Evolutionary conservation across 1,284 basidiomycete species (phyloP).

Genomic region (Ceratobasidium sp.): DNA sequence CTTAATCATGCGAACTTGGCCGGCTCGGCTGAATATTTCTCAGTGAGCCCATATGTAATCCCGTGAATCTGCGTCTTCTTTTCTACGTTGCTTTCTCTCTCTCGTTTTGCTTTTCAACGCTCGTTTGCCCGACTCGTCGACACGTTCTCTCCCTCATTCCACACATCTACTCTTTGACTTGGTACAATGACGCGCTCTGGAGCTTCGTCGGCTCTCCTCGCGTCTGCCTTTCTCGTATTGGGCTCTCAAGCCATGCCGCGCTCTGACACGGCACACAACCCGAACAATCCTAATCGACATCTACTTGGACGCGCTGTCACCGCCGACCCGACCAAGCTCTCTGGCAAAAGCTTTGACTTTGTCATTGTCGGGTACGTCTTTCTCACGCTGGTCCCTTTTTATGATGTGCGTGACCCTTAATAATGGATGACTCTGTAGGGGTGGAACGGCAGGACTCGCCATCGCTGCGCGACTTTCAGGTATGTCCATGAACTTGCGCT

Average conservation of each 20-base stretch:
- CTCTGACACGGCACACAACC: conserved; percentile 36
- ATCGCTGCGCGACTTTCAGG: conserved; percentile 60
- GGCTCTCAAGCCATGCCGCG: conserved; percentile 21
- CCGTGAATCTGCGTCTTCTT: conserved; percentile 11
- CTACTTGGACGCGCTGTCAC: conserved; percentile 50
- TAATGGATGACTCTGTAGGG: conserved; percentile 47
- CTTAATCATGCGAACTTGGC: conserved; percentile 19
- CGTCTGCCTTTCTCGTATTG: conserved; percentile 11
- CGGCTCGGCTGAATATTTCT: conserved; percentile 37
- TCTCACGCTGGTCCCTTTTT: background rate
- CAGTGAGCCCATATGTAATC: conserved; percentile 10
- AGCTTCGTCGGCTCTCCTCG: conserved; percentile 6
- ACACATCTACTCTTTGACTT: background rate
- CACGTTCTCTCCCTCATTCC: background rate
- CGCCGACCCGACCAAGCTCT: conserved; percentile 50
- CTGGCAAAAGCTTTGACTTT: conserved; percentile 56
- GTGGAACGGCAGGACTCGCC: conserved; percentile 64
- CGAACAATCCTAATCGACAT: conserved; percentile 20
- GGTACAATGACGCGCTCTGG: conserved; percentile 27
- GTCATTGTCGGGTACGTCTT: conserved; percentile 56
- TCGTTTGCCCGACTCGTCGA: background rate
- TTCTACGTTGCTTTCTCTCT: conserved; percentile 27
- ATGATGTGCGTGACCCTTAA: background rate
- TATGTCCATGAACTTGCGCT: background rate
- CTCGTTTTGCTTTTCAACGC: conserved; percentile 9